These are phyloP conservation scores for Moricandia moricandioides DNA, from an alignment of 345 rosid genomes.

Conservation along the genomic window DNA sequence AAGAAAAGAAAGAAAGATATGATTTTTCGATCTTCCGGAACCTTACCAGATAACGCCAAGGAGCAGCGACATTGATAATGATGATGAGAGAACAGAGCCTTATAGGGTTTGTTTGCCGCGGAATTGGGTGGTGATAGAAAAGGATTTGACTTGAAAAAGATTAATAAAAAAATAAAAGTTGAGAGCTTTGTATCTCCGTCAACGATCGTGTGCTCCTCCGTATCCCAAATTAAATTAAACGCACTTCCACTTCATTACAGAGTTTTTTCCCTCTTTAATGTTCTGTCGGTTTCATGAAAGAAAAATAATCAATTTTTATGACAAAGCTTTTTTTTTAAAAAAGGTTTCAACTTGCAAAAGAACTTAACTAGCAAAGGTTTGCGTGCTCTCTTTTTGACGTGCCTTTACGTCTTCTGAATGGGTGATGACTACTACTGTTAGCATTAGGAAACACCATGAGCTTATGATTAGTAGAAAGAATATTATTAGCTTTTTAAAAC, in stretches of 20 bases:
- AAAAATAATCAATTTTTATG: not conserved
- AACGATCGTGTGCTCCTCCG: constrained; percentile 6
- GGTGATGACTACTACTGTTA: not conserved
- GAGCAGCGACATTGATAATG: not conserved
- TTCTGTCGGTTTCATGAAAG: not conserved
- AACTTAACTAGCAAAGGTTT: not conserved
- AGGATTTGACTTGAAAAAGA: not conserved
- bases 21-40: not conserved
- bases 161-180: not conserved
- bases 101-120: too few species aligned
- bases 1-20: constrained; percentile 3
- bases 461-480: not conserved
- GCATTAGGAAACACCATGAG: not conserved
- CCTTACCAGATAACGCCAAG: not conserved
- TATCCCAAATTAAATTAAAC: not conserved
- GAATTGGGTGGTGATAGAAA: not conserved
- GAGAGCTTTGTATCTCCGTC: not conserved
- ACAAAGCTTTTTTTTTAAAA: not conserved
- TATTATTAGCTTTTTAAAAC: not conserved
- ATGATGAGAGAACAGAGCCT: too few species aligned
- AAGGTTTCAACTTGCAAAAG: not conserved
- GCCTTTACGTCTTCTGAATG: not conserved
- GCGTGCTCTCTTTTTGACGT: not conserved
- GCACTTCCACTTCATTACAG: not conserved
- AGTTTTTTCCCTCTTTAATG: not conserved